These are phyloP conservation scores for Zasmidium citrigriseum DNA, from an alignment of 2,329 filamentous ascomycete genomes.

Conservation along the genomic window DNA sequence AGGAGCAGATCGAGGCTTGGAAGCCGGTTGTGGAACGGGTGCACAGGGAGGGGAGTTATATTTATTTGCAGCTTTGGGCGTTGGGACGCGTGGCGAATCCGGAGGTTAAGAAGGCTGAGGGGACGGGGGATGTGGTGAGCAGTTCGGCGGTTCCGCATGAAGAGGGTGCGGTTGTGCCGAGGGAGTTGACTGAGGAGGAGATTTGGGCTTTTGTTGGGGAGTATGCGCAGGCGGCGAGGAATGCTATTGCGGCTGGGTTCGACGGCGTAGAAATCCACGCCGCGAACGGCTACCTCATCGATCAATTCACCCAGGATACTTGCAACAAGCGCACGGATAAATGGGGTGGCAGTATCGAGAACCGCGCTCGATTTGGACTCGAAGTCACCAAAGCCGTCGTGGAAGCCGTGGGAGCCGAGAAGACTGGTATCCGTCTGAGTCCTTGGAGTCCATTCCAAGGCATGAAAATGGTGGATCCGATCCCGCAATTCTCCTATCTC, in stretches of 20 bases:
- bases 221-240: constrained; percentile 49
- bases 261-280: constrained; percentile 56
- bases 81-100: constrained; percentile 50
- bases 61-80: constrained; percentile 49
- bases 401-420: constrained; percentile 46
- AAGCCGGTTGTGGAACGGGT: constrained; percentile 53
- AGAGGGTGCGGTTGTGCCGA: constrained; percentile 15
- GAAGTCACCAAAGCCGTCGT: constrained; percentile 54
- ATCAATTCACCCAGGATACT: constrained; percentile 55
- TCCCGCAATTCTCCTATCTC: constrained; percentile 60
- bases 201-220: constrained; percentile 45
- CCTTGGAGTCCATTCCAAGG: constrained; percentile 62
- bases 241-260: constrained; percentile 58
- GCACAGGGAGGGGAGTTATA: constrained; percentile 51
- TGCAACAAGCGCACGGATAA: constrained; percentile 53
- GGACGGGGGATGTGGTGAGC: constrained; percentile 30
- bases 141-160: constrained; percentile 32
- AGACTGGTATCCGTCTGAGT: constrained; percentile 56
- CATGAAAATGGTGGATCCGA: constrained; percentile 62
- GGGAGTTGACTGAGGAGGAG: constrained; percentile 44
- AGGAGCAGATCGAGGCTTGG: constrained; percentile 50
- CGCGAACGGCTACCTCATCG: constrained; percentile 54
- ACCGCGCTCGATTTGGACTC: constrained; percentile 57
- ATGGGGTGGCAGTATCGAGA: constrained; percentile 54
- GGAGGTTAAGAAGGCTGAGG: constrained; percentile 19